A percentile compares a stretch with the other conserved stretches of the same genome.
These are phyloP conservation scores for Pichia sp. DNA, from an alignment of 1,139 yeast species.

Conservation along the genomic window DNA sequence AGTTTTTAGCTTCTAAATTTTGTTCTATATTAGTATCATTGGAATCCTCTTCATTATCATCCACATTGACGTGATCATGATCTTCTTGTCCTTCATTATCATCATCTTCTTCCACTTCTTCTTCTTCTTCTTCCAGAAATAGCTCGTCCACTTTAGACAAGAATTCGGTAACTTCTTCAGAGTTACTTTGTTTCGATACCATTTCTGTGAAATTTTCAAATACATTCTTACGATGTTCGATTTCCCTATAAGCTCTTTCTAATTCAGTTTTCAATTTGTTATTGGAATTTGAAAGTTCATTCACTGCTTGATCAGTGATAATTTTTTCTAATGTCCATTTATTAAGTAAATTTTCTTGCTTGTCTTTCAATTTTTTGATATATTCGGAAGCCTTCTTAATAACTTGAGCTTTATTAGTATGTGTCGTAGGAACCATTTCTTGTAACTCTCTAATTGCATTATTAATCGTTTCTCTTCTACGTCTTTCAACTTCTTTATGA, in stretches of 20 bases:
- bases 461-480: slow-evolving; percentile 91
- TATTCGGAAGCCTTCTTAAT: slow-evolving; percentile 84
- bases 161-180: slow-evolving; percentile 1
- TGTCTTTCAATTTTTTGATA: slow-evolving; percentile 80
- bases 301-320: slow-evolving; percentile 83
- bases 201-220: slow-evolving; percentile 16
- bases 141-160: neutral
- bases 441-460: slow-evolving; percentile 83
- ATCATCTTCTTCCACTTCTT: slow-evolving; percentile 18
- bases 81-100: slow-evolving; percentile 13
- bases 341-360: slow-evolving; percentile 81
- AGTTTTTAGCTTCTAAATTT: neutral
- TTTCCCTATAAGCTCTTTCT: slow-evolving; percentile 89
- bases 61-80: neutral
- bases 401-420: slow-evolving; percentile 87
- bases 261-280: slow-evolving; percentile 75
- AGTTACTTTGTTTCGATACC: slow-evolving; percentile 8
- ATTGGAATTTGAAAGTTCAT: slow-evolving; percentile 70
- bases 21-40: neutral
- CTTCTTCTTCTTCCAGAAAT: neutral
- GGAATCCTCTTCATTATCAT: neutral
- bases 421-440: slow-evolving; percentile 76
- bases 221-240: slow-evolving; percentile 69
- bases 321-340: slow-evolving; percentile 93
- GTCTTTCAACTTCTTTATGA: slow-evolving; percentile 96